Evolutionary conservation across 2,329 filamentous ascomycete genomes (phyloP).

Genomic region (Calonectria naviculata): DNA sequence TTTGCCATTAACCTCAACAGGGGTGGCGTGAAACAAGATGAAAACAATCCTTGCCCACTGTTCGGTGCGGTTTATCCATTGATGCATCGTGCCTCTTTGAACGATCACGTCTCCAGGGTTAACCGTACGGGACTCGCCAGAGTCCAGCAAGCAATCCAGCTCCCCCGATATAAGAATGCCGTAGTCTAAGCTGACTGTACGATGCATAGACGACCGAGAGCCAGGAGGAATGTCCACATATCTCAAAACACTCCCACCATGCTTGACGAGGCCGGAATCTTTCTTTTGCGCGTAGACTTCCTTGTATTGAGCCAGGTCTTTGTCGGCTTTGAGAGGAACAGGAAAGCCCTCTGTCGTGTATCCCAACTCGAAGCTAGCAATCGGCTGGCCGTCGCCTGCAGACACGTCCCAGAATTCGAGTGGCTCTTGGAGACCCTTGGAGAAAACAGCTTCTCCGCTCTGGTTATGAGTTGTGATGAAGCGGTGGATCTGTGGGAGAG

Average conservation of each 20-base stretch:
- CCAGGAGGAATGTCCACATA: slow-evolving; percentile 8
- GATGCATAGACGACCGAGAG: slow-evolving; percentile 10
- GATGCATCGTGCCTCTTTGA: slow-evolving; percentile 22
- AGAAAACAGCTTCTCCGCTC: background rate
- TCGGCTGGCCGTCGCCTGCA: background rate
- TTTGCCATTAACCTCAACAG: background rate
- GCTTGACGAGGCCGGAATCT: background rate
- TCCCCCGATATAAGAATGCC: slow-evolving; percentile 16
- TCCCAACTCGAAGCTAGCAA: background rate
- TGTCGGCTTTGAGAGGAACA: background rate
- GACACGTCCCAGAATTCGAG: background rate
- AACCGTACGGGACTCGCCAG: slow-evolving; percentile 4
- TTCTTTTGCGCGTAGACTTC: background rate
- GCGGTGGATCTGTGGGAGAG: background rate
- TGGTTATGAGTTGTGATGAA: background rate
- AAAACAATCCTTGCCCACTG: slow-evolving; percentile 8
- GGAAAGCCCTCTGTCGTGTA: background rate
- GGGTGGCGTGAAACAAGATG: background rate
- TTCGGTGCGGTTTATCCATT: slow-evolving; percentile 12
- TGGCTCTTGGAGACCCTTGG: background rate
- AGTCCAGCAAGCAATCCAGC: slow-evolving; percentile 20
- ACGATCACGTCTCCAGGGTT: slow-evolving; percentile 1
- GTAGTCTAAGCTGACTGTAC: slow-evolving; percentile 24
- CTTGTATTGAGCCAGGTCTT: background rate
- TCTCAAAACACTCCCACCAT: background rate